Evolutionary conservation across 257 asterid species (phyloP).

Genomic region (Nicotiana sylvestris): DNA sequence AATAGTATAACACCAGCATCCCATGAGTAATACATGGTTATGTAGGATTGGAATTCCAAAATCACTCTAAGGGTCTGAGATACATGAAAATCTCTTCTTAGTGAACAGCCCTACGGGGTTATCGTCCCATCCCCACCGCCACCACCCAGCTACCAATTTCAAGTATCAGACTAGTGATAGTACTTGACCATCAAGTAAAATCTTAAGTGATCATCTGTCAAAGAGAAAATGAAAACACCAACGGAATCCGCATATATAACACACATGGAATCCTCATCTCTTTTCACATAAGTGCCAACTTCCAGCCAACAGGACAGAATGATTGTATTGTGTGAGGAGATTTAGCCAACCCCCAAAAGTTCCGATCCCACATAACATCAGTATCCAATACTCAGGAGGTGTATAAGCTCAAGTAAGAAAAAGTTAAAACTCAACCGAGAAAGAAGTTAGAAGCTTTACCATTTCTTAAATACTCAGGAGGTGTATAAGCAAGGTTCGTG

Average conservation of each 20-base stretch:
- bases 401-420: neutral
- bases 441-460: conserved; percentile 48
- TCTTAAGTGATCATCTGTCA: neutral
- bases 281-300: neutral
- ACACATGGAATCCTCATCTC: neutral
- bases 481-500: conserved; percentile 97
- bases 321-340: neutral
- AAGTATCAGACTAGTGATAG: neutral
- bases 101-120: neutral
- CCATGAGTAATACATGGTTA: neutral
- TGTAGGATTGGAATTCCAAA: neutral
- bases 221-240: neutral
- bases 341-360: neutral
- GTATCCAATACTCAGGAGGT: neutral
- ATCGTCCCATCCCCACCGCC: neutral
- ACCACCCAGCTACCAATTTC: conserved; percentile 1
- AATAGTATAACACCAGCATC: neutral
- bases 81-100: neutral
- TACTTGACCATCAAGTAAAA: neutral
- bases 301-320: neutral
- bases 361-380: neutral
- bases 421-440: neutral
- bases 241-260: neutral
- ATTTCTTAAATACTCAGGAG: conserved; percentile 92
- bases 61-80: neutral